Evolutionary conservation across 2,329 filamentous ascomycete species (phyloP).

Genomic region (Penicillium oxalicum): DNA sequence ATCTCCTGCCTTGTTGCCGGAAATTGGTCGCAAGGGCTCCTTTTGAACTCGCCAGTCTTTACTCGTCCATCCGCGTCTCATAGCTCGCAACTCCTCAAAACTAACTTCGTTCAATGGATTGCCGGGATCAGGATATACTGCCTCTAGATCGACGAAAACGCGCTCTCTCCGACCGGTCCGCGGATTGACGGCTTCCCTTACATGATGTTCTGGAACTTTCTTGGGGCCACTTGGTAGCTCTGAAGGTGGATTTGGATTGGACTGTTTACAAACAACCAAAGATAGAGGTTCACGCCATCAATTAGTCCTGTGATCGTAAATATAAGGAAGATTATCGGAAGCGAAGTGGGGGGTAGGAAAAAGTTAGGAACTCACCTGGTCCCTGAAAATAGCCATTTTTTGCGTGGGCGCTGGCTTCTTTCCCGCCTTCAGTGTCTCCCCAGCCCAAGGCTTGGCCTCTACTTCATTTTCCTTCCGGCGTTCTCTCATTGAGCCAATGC

Average conservation of each 20-base stretch:
- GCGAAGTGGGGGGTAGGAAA: constrained; percentile 29
- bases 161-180: constrained; percentile 77
- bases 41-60: constrained; percentile 47
- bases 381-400: constrained; percentile 92
- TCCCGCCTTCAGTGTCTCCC: constrained; percentile 81
- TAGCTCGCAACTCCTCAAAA: constrained; percentile 86
- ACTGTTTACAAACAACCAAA: constrained; percentile 50
- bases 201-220: constrained; percentile 64
- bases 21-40: constrained; percentile 53
- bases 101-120: constrained; percentile 69
- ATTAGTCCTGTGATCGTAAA: constrained; percentile 99
- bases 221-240: constrained; percentile 39
- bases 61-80: constrained; percentile 61
- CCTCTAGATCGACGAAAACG: constrained; percentile 79
- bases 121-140: constrained; percentile 72
- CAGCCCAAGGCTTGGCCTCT: constrained; percentile 83
- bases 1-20: constrained; percentile 28
- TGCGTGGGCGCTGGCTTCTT: constrained; percentile 69
- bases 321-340: constrained; percentile 50
- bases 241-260: constrained; percentile 35
- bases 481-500: constrained; percentile 76
- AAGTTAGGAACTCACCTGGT: constrained; percentile 68
- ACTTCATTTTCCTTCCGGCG: constrained; percentile 90
- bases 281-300: constrained; percentile 43
- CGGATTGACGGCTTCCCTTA: constrained; percentile 77